Base-by-base conservation (phyloP, 139 green algal species). In the Zygnema circumcarinatum region DNA sequence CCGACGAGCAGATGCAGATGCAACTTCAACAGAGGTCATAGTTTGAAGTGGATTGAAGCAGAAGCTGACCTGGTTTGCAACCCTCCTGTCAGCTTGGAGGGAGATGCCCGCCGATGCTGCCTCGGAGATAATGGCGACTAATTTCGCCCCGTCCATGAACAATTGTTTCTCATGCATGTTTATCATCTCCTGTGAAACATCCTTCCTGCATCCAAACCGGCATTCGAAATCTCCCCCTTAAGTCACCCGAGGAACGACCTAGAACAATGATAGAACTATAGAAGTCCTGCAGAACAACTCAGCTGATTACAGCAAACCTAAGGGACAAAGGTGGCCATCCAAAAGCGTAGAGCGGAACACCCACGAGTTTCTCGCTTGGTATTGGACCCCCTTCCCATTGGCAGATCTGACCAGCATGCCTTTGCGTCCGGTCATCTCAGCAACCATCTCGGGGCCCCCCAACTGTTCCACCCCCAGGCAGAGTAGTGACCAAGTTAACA, bases 111-210 rank as follows among this genome's bases (percentile, higher is more conserved):
- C 94, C 54, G 91, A 95, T 20, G 95, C 95, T 2, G 95, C 95
- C 78, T 99, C 96, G 0, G 85, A 95, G 81, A 99, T 96, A 84
- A 99, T 95, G 35, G 96, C 96, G 21, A 99, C 94, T 22, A 89
- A 38, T 82, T 98, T 98, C 29, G 87, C 53, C 7, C 95, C 96
- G 38, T 85, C 81, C 93, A 96, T 95, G 91, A 98, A 99, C 0
- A 84, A 76, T 29, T 95, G 88, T 41, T 92, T 90, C 90, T 97
- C 95, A 0, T 88, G 74, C 74, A 94, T 94, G 89, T 98, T 98
- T 0, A 98, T 11, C 81, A 92, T 82, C 79, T 92, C 88, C 25
- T 76, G 56, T 33, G 40, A 38, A 2, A 83, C 83, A 0, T 92
- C 84, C 53, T 91, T 80, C 32, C 78, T 88, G 78, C 29, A 41